Evolutionary conservation across 371 early-diverging fungal genomes (phyloP).

Genomic region (Mucor plumbeus): DNA sequence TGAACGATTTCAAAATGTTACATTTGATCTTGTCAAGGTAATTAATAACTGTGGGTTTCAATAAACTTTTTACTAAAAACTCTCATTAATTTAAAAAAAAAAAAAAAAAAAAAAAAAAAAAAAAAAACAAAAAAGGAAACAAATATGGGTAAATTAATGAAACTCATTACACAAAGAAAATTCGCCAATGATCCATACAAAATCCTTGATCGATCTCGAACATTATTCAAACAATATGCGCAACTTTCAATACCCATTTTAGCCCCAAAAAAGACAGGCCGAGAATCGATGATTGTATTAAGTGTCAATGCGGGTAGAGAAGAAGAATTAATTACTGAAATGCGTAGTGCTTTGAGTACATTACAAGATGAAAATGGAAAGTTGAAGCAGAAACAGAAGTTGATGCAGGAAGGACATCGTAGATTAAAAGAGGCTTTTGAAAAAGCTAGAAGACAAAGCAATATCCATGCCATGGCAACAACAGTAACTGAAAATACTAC

Average conservation of each 20-base stretch:
- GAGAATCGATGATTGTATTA: slow-evolving; percentile 34
- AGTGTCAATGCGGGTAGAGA: slow-evolving; percentile 44
- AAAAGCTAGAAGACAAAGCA: slow-evolving; percentile 21
- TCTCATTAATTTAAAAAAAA: too few relatives aligned
- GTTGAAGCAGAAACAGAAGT: slow-evolving; percentile 42
- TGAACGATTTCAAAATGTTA: slow-evolving; percentile 44
- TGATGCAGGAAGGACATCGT: slow-evolving; percentile 44
- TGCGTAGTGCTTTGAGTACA: slow-evolving; percentile 40
- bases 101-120: too few relatives aligned
- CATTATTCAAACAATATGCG: slow-evolving; percentile 40
- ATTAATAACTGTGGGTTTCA: neutral
- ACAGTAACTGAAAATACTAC: neutral
- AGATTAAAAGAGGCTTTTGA: slow-evolving; percentile 45
- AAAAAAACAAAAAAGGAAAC: slow-evolving; percentile 52
- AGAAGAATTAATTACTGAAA: slow-evolving; percentile 48
- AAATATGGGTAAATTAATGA: slow-evolving; percentile 54
- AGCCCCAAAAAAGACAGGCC: slow-evolving; percentile 25
- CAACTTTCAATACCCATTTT: slow-evolving; percentile 44
- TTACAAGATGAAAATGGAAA: slow-evolving; percentile 46
- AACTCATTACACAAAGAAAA: slow-evolving; percentile 41
- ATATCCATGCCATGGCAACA: neutral
- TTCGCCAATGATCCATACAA: slow-evolving; percentile 43
- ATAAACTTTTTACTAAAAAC: too few relatives aligned
- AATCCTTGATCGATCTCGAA: slow-evolving; percentile 36
- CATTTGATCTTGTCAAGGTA: slow-evolving; percentile 55